Evolutionary conservation across 176 grass and related monocot species (phyloP), one percentile per base, ranked within the genome.

Genomic region (Poa pratensis): DNA sequence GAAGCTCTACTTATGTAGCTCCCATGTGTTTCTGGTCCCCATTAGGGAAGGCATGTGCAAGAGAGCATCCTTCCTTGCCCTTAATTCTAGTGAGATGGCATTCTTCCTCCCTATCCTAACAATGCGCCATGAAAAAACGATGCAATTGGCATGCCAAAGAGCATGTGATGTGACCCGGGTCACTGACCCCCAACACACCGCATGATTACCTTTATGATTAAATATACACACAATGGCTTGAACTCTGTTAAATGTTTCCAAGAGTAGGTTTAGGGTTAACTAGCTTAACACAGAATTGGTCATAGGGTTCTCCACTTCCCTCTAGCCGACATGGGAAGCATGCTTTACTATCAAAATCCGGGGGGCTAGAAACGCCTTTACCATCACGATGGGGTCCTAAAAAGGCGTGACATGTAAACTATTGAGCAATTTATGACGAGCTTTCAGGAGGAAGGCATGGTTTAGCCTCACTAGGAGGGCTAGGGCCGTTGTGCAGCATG

Each of bases 1-100:
- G 67, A 71, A 65, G 86, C 82, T 89, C 74, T 87, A 88, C 62
- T 83, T 91, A 79, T 89, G 80, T 87, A 87, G 85, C 80, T 90
- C 89, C 82, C 94, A 90, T 97, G 94, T 97, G 94, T 94, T 88
- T 90, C 85, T 90, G 85, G 87, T 92, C 83, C 90, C 91, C 88
- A 86, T 85, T 69, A 87, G 72, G 73, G 88, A 90, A 82, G 85
- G 90, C 88, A 91, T 91, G 90, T 89, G 87, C 75, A 53, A 84
- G 75, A 87, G 87, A 77, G 74, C 67, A 83, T 93, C 82, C 88
- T 87, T 87, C 74, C 78, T 82, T 85, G 76, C 61, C 51, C 61
- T 87, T 79, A 78, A 87, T 93, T 51, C 82, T 28, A 78, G 77
- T 71, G 60, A 82, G 48, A 69, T 55, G 64, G 58, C 76, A 84